Evolutionary conservation across 768 basidiomycete species (phyloP), one percentile per base, ranked within the genome.

Genomic region (Mycena crocata): DNA sequence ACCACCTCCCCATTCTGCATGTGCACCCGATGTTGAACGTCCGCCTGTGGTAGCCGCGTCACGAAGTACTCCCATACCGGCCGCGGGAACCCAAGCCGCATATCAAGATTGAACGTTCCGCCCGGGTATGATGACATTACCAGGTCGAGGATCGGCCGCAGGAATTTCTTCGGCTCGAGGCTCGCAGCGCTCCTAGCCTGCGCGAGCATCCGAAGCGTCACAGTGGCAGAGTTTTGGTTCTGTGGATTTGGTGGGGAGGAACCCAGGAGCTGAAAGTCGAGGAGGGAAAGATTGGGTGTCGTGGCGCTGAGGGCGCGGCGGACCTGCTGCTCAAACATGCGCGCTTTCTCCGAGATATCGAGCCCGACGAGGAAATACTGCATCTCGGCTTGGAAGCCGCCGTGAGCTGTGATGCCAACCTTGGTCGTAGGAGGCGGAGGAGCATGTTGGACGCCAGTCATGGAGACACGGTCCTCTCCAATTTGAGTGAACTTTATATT

Each of bases 341-440:
- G 69, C 37, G 65, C 69, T 40, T 70, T 70, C 6, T 23, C n/a
- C 31, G 56, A 42, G 30, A 51, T 57, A 57, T 70, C 69, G 39
- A 70, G 57, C 9, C 69, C 69, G 31, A 67, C 65, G 52, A 70
- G 56, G 61, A 62, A 67, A 34, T 67, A 70, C 19, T 57, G 40
- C 49, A 45, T n/a, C 31, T 63, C 64, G 50, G 69, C 64, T 21
- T 70, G 69, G 54, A 66, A 70, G 50, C 69, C 69, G 49, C 69
- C 69, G 57, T 30, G 60, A 9, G 64, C 69, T 7, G 69, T 66
- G 34, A 70, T 46, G 26, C 69, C 69, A 5, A 70, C 65, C 24
- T 70, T 70, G 49, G 69, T 70, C 37, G 69, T 70, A 17, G 69
- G 55, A 1, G 69, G 69, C n/a, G 69, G 64, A 6, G 69, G 69